Base-by-base conservation (phyloP, 306 rosid species). In the Inga oerstediana region DNA sequence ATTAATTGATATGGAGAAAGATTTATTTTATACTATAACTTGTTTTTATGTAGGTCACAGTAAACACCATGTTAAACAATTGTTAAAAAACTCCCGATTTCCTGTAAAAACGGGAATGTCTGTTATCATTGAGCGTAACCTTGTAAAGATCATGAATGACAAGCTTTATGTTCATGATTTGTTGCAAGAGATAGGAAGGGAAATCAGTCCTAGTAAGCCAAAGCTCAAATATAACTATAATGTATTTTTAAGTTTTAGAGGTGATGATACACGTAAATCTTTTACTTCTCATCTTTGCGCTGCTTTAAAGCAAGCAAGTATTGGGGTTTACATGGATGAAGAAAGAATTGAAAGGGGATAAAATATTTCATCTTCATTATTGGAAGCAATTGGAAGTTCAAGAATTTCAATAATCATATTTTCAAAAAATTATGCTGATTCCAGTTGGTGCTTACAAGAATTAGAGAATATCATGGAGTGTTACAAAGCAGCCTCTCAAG, bases 381-480 rank as follows among this genome's bases (percentile, higher is more conserved):
- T 39, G 4, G 16, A 69, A 10, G 49, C 74, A 19, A 69, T 69
- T 39, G 74, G 39, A 69, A n/a, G 15, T 39, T 69, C 74, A 0
- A 69, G 51, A 4, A 69, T 69, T 9, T 69, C 49, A 9, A 41
- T 69, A 2, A 20, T 69, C 20, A 20, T 69, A 39, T 39, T 39
- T 17, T 69, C 74, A 39, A 20, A 22, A 6, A 41, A 39, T 41
- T 69, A 39, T 20, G 32, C 74, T 19, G 74, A 32, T 4, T 69
- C 74, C 20, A 39, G 51, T 16, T 69, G 74, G 74, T 69, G 74
- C 51, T 41, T 69, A 7, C 74, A 39, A n/a, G 74, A 69, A 20
- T 39, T 69, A 43, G 51, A 69, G 68, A 62, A 62, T 11, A 62
- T 62, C 16, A 62, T 62, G 68, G 17, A 24, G 16, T 62, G 68